Evolutionary conservation across 2,329 filamentous ascomycete species (phyloP), one percentile per base, ranked within the genome.

Genomic region (Penicillium italicum): DNA sequence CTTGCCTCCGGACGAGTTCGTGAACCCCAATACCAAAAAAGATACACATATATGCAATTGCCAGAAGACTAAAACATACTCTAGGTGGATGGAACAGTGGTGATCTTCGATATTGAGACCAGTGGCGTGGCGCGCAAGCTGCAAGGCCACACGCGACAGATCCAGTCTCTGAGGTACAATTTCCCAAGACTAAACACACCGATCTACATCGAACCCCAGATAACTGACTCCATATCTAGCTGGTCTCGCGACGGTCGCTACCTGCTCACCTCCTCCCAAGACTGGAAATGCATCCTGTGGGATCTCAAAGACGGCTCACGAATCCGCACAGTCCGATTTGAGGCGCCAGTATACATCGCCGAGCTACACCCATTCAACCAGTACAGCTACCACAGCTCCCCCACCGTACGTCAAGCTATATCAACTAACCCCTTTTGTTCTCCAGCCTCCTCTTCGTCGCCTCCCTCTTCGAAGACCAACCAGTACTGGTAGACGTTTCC

Each of bases 251-350:
- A 91, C 75, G 93, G 94, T 26, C 84, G 90, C 62, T 97, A 96
- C 74, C 80, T 99, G 50, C 83, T 99, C 55, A 96, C 91, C 56
- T 90, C 91, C 11, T 96, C 91, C 42, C 91, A 97, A 72, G 94
- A 96, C 68, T 97, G 93, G 90, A 96, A 95, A 75, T 92, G 89
- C 60, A 91, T 96, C 48, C 81, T 99, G 0, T 99, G 94, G 94
- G 94, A 99, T 74, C 79, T 99, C 56, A 82, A 88, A 69, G 82
- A 88, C 73, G 84, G 86, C 69, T 80, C 80, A 61, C 80, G 89
- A 57, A 79, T 92, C 67, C 87, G 92, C 62, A 92, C 90, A 64
- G 88, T 97, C 66, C 89, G 91, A 62, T 96, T 99, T 69, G 87
- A 93, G 62, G 91, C 92, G 3, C 91, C 93, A 0, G 90, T 96